Conservation (phyloP, 345 rosid species). For the Lumnitzera littorea region DNA sequence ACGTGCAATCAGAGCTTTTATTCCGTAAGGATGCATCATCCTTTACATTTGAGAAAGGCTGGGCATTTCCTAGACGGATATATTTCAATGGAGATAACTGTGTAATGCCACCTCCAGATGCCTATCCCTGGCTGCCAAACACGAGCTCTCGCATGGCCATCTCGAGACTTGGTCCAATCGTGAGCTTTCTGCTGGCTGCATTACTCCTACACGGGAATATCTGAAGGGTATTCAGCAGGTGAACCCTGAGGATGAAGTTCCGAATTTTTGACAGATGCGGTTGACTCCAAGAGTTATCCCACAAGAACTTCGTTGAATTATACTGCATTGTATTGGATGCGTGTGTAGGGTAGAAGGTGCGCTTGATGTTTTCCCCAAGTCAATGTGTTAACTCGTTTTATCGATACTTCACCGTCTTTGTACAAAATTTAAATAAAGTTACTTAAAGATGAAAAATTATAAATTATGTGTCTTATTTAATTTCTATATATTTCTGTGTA, state of each 20-base stretch:
- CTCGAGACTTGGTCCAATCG: conserved; percentile 17
- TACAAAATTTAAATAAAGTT: too few relatives aligned
- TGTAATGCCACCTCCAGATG: conserved; percentile 81
- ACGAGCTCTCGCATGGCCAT: conserved; percentile 22
- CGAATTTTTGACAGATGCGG: background rate
- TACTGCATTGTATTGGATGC: too few relatives aligned
- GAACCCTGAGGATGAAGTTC: background rate
- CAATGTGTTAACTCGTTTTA: too few relatives aligned
- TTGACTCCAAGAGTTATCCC: too few relatives aligned
- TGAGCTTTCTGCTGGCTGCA: conserved; percentile 26
- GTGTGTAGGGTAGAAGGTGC: too few relatives aligned
- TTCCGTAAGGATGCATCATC: conserved; percentile 55
- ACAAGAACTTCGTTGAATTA: too few relatives aligned
- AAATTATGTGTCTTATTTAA: too few relatives aligned
- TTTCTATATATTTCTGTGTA: too few relatives aligned
- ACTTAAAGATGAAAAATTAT: too few relatives aligned
- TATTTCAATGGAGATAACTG: conserved; percentile 90
- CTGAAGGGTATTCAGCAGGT: conserved; percentile 2
- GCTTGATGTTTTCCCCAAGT: too few relatives aligned
- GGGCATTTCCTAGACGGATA: conserved; percentile 87
- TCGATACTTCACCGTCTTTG: too few relatives aligned
- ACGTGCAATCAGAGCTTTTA: conserved; percentile 80
- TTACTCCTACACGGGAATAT: conserved; percentile 25
- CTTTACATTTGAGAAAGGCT: conserved; percentile 75
- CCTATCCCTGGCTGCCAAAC: conserved; percentile 84